Evolutionary conservation across 139 green algal genomes (phyloP), one percentile per base, ranked within the genome.

Genomic region (Asterochloris sp.): DNA sequence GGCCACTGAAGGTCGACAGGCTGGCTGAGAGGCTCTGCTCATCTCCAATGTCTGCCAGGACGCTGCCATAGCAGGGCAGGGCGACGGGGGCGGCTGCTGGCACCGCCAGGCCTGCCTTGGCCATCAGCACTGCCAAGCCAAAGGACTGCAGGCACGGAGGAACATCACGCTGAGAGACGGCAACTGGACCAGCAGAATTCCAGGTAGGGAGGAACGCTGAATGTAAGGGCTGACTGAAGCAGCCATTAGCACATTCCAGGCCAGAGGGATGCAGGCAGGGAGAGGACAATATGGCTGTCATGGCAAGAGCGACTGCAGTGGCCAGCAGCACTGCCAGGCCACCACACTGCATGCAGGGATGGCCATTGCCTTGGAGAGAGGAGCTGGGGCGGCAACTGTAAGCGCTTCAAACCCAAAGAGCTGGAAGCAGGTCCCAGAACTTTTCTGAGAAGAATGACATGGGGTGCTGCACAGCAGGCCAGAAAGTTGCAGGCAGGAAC

Each of bases 1-100:
- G 97, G 23, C 94, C 94, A 24, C 86, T 93, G 86, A 99, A 99
- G 10, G 97, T 99, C 10, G 96, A 99, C 67, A 99, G 85, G 79
- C 89, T 96, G 78, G 95, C 89, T 0, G 89, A 91, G 13, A 99
- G 89, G 76, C 89, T 95, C 88, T 97, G 94, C 82, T 89, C 84
- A 38, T 92, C 89, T n/a, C 89, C 95, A 73, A 99, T 97, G 83
- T 98, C 97, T 0, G 95, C 95, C 15, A 99, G 91, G 29, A 99
- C 92, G 0, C 76, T n/a, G 26, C 54, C 85, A 88, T 94, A 98
- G 71, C 80, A 89, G 11, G 95, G 95, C 73, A 98, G 86, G 11
- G 74, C 76, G 0, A 87, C 90, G 0, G 94, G 94, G 0, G 81
- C 83, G 0, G 85, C 77, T 0, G 93, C 91, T 0, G 95, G 95